phyloP scores from a whole-genome alignment of 2,329 filamentous ascomycete species.

The Neofusicoccum kwambonambiense region DNA sequence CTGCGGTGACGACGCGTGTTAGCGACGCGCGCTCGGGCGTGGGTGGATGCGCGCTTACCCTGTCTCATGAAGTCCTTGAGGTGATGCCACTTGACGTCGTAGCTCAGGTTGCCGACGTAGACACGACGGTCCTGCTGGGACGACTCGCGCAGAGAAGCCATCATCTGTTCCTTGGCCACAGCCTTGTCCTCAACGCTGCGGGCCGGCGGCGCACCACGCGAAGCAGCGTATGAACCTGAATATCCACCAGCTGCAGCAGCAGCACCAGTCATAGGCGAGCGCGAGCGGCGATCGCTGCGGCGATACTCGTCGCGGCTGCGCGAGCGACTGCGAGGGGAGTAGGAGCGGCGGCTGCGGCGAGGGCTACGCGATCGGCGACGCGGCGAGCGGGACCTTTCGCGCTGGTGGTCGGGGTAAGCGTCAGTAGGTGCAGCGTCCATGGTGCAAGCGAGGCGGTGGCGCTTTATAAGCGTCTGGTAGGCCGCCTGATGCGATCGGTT shows the following conservation, averaged over 20 bases:
- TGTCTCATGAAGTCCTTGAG: conserved; percentile 99
- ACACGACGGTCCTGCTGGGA: conserved; percentile 98
- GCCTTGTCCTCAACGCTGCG: conserved; percentile 82
- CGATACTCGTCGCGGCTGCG: conserved; percentile 66
- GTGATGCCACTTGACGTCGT: conserved; percentile 99
- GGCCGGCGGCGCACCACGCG: conserved; percentile 45
- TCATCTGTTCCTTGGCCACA: conserved; percentile 88
- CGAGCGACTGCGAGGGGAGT: conserved; percentile 67
- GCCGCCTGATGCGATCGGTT: conserved; percentile 11
- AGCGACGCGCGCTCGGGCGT: conserved; percentile 26
- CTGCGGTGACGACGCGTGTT: conserved; percentile 52
- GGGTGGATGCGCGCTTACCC: conserved; percentile 62
- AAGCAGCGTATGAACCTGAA: conserved; percentile 54
- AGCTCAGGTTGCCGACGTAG: conserved; percentile 98
- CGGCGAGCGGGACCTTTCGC: conserved; percentile 79
- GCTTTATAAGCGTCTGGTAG: conserved; percentile 15
- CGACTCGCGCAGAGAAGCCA: conserved; percentile 87
- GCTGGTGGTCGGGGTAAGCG: conserved; percentile 50
- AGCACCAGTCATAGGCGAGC: conserved; percentile 81
- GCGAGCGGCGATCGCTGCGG: conserved; percentile 57
- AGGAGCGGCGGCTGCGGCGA: conserved; percentile 58
- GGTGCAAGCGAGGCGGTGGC: conserved; percentile 7
- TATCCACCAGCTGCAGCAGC: conserved; percentile 68
- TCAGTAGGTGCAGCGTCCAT: conserved; percentile 18
- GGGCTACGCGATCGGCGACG: conserved; percentile 58